These are phyloP conservation scores for Aureobasidium vineae DNA, from an alignment of 2,329 filamentous ascomycete genomes.

Conservation along the genomic window DNA sequence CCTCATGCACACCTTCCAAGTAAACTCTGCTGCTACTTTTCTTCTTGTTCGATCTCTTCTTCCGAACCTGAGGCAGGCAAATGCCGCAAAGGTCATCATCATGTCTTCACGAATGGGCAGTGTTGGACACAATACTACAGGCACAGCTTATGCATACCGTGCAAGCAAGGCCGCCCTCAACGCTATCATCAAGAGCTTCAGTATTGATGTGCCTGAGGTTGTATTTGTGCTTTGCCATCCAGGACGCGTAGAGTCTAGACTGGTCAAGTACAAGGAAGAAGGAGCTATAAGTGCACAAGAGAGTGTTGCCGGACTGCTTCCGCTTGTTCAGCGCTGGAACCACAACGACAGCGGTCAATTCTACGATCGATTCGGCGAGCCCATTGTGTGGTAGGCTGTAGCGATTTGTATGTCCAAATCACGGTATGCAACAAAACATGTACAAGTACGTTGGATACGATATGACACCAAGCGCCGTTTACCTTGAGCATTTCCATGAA, in stretches of 20 bases:
- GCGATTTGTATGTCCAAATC: neutral
- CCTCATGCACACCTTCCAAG: conserved; percentile 42
- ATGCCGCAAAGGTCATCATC: conserved; percentile 41
- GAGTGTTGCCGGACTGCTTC: conserved; percentile 43
- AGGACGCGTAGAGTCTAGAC: conserved; percentile 47
- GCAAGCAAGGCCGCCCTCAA: conserved; percentile 51
- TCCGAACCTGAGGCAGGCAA: conserved; percentile 36
- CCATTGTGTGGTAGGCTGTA: conserved; percentile 43
- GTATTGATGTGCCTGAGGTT: conserved; percentile 46
- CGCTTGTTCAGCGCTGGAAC: conserved; percentile 40
- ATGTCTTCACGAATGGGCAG: conserved; percentile 50
- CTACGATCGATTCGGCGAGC: conserved; percentile 46
- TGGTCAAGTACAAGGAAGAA: conserved; percentile 48
- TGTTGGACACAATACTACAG: conserved; percentile 42
- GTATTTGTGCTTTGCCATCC: conserved; percentile 47
- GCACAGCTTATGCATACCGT: conserved; percentile 49
- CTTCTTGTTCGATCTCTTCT: conserved; percentile 42
- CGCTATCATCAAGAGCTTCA: conserved; percentile 46
- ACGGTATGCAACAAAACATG: neutral
- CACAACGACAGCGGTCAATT: conserved; percentile 42
- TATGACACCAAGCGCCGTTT: neutral
- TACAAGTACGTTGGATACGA: neutral
- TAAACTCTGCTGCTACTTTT: conserved; percentile 48
- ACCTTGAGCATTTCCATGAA: neutral
- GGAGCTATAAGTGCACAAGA: conserved; percentile 46